These are phyloP conservation scores for Beta macrorhiza DNA, from an alignment of 179 eudicot species.

Conservation along the genomic window DNA sequence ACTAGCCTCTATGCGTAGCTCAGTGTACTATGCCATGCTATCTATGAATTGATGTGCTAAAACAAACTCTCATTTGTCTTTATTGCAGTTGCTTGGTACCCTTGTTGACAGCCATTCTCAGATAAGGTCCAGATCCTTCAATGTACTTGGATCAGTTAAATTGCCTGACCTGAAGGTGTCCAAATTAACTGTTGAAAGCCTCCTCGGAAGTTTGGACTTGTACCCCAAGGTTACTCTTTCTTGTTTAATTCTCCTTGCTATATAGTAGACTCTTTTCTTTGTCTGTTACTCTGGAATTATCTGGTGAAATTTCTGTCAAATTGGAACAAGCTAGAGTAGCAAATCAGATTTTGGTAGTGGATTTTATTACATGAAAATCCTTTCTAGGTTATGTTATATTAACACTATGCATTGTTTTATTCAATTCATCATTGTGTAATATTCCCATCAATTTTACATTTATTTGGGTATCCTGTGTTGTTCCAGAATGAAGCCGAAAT, in stretches of 20 bases:
- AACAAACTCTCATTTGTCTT: constrained; percentile 16
- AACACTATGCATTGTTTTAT: background rate
- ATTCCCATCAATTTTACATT: background rate
- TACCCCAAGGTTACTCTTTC: constrained; percentile 57
- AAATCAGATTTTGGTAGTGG: background rate
- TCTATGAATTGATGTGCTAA: background rate
- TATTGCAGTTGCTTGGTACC: constrained; percentile 64
- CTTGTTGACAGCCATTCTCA: constrained; percentile 48
- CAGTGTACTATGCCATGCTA: background rate
- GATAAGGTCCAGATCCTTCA: constrained; percentile 62
- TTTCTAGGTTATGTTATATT: background rate
- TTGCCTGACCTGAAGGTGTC: constrained; percentile 44
- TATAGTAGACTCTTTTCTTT: background rate
- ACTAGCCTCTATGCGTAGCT: background rate
- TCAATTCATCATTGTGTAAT: background rate
- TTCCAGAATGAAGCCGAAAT: constrained; percentile 75
- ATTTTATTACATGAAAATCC: background rate
- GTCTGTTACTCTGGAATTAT: constrained; percentile 10
- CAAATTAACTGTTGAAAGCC: constrained; percentile 50
- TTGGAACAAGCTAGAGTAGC: background rate
- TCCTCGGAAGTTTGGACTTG: constrained; percentile 57
- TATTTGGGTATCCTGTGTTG: constrained; percentile 18
- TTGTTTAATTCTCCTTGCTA: background rate
- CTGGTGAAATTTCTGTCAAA: background rate
- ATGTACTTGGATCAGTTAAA: constrained; percentile 47